phyloP scores from a whole-genome alignment of 163 green algal genomes.

The Prototheca wickerhamii region DNA sequence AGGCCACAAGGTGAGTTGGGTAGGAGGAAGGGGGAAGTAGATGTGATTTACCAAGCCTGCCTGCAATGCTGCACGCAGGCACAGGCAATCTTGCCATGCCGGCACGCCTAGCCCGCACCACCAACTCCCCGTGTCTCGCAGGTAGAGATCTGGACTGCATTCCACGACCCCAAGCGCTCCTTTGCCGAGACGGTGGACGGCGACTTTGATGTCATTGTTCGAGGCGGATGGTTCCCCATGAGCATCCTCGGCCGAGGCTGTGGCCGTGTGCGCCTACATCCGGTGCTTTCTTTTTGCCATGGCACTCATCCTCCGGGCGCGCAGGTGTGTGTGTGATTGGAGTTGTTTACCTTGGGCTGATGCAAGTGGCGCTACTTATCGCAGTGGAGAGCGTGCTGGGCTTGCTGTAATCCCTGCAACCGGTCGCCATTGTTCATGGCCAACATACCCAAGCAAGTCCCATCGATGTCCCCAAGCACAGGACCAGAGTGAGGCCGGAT shows the following conservation, averaged over 20 bases:
- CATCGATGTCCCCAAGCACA: neutral
- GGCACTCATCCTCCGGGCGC: slow-evolving; percentile 35
- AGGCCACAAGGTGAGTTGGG: slow-evolving; percentile 49
- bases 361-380: too few relatives aligned
- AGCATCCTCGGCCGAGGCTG: slow-evolving; percentile 45
- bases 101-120: too few relatives aligned
- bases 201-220: slow-evolving; percentile 64
- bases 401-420: too few relatives aligned
- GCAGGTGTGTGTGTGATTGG: slow-evolving; percentile 32
- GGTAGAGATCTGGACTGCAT: slow-evolving; percentile 89
- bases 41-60: neutral
- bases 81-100: too few relatives aligned
- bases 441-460: neutral
- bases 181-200: slow-evolving; percentile 86
- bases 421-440: too few relatives aligned
- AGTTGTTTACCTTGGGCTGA: too few relatives aligned
- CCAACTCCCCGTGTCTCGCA: slow-evolving; percentile 5
- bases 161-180: slow-evolving; percentile 74
- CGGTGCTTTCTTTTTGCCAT: slow-evolving; percentile 69
- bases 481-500: slow-evolving; percentile 39
- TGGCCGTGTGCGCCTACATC: slow-evolving; percentile 80
- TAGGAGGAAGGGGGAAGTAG: neutral
- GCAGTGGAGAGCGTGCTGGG: too few relatives aligned
- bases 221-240: slow-evolving; percentile 82
- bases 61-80: neutral